Conservation (phyloP, 1,284 basidiomycete species). For the Cutaneotrichosporon spelunceum region DNA sequence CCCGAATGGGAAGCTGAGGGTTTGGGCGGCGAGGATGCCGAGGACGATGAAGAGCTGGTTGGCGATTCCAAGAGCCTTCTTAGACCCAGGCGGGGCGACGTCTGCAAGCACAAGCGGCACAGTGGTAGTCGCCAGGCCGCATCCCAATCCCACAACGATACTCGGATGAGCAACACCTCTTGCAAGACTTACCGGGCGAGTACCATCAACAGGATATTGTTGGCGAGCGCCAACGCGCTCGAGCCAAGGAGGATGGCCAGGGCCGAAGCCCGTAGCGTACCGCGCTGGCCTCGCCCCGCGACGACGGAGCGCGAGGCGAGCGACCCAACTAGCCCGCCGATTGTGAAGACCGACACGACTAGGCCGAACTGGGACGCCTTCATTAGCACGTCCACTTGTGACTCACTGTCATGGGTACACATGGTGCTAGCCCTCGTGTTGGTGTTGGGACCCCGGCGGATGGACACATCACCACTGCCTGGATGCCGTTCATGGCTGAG, state of each 20-base stretch:
- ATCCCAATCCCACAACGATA: constrained; percentile 51
- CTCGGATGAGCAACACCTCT: constrained; percentile 18
- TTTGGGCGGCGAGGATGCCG: constrained; percentile 50
- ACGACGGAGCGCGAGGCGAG: constrained; percentile 29
- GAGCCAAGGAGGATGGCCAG: constrained; percentile 30
- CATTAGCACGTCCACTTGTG: neutral
- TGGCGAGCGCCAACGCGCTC: constrained; percentile 25
- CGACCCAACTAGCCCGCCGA: constrained; percentile 52
- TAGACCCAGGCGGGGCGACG: constrained; percentile 49
- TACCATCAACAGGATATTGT: constrained; percentile 27
- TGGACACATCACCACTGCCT: constrained; percentile 35
- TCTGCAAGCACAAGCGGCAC: constrained; percentile 53
- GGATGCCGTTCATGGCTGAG: constrained; percentile 43
- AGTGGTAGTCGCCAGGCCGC: constrained; percentile 51
- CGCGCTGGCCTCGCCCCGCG: constrained; percentile 26
- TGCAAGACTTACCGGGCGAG: constrained; percentile 31
- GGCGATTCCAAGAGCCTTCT: constrained; percentile 51
- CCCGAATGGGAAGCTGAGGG: constrained; percentile 46
- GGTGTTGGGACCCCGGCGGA: neutral
- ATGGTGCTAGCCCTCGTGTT: constrained; percentile 20
- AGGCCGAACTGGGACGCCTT: constrained; percentile 47
- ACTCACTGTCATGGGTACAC: constrained; percentile 37
- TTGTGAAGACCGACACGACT: constrained; percentile 52
- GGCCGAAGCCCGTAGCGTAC: constrained; percentile 32
- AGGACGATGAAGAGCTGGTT: constrained; percentile 52